phyloP scores from a whole-genome alignment of 345 rosid genomes.

The Syzygium oleosum region DNA sequence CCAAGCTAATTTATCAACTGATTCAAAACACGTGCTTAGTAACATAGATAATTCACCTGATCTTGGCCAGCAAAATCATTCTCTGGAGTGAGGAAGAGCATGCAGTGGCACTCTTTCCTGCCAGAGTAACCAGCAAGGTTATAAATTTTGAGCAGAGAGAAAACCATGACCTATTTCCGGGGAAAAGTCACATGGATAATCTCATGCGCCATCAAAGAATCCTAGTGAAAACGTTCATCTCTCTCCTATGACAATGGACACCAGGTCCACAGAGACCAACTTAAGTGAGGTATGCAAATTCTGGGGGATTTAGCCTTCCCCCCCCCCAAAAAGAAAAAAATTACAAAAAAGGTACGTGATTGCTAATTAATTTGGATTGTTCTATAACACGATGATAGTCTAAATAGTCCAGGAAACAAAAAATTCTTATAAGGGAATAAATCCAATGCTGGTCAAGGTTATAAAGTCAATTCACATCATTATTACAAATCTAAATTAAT shows the following conservation, averaged over 20 bases:
- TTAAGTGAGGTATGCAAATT: not conserved
- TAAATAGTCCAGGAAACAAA: not conserved
- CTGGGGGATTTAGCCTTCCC: not conserved
- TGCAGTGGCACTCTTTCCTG: conserved; percentile 99
- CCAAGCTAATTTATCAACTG: not conserved
- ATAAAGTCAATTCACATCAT: not conserved
- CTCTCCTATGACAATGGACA: not conserved
- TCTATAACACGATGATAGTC: not conserved
- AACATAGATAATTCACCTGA: conserved; percentile 38
- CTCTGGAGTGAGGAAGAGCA: conserved; percentile 96
- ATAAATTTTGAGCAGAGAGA: not conserved
- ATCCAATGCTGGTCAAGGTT: not conserved
- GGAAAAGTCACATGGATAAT: not conserved
- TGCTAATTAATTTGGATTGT: not conserved
- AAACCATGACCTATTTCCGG: not conserved
- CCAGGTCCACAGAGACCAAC: not conserved
- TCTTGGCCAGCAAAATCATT: conserved; percentile 93
- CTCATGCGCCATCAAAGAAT: not conserved
- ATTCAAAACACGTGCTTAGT: not conserved
- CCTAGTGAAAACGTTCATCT: not conserved
- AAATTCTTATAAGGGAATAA: not conserved
- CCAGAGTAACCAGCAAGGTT: conserved; percentile 2
- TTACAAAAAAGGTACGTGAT: not conserved
- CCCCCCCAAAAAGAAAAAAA: not conserved
- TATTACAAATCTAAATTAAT: not conserved